Percentiles rank a stretch among this genome's conserved stretches.
phyloP scores from a whole-genome alignment of 164 flowering plant genomes.

The Tinospora cordifolia region DNA sequence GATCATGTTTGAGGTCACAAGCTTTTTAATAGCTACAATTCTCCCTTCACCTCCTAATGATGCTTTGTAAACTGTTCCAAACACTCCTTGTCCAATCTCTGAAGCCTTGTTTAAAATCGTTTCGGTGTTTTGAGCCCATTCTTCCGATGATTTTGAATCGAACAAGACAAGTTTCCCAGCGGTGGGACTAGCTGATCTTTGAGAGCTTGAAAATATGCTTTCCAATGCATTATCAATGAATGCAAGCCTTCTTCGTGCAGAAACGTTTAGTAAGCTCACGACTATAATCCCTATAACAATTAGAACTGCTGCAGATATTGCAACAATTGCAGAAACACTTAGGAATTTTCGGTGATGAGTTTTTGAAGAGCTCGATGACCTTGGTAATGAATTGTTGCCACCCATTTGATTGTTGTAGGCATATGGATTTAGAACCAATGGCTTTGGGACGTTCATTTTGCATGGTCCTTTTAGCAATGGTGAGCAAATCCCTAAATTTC shows the following conservation, averaged over 20 bases:
- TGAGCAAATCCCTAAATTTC: conserved; percentile 88
- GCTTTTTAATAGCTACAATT: conserved; percentile 58
- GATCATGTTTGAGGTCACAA: conserved; percentile 47
- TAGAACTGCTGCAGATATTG: conserved; percentile 62
- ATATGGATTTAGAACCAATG: conserved; percentile 71
- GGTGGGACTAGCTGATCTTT: conserved; percentile 35
- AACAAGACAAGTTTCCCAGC: conserved; percentile 66
- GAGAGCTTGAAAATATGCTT: conserved; percentile 72
- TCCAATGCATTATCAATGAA: conserved; percentile 63
- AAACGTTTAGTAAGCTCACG: conserved; percentile 57
- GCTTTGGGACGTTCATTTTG: conserved; percentile 74
- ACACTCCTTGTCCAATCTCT: conserved; percentile 71
- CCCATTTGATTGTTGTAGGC: conserved; percentile 35
- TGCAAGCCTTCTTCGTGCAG: conserved; percentile 51
- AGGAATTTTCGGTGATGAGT: conserved; percentile 47
- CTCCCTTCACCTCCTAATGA: conserved; percentile 50
- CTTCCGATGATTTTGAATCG: conserved; percentile 42
- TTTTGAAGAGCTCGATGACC: conserved; percentile 14
- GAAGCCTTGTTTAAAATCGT: conserved; percentile 60
- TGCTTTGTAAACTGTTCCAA: conserved; percentile 82
- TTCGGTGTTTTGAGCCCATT: conserved; percentile 42
- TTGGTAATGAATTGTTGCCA: conserved; percentile 8
- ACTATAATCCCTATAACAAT: conserved; percentile 61
- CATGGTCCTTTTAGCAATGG: conserved; percentile 82
- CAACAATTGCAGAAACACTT: conserved; percentile 71